Conservation (phyloP, 2,329 filamentous ascomycete genomes). For the Fusarium buxicola region DNA sequence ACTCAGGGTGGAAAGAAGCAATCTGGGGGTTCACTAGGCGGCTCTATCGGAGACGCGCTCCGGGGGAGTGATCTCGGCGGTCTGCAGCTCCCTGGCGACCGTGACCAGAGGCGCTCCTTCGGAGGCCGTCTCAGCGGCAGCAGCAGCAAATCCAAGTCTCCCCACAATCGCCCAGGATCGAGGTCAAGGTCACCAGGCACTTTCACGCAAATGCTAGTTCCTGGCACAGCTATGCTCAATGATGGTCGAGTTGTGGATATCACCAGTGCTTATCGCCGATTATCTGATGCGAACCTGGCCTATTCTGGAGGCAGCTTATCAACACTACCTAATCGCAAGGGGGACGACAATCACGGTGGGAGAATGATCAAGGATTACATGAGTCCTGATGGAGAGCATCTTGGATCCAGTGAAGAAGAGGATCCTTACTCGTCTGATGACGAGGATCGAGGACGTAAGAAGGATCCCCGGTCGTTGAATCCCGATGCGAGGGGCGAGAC, state of each 20-base stretch:
- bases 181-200: constrained; percentile 54
- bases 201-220: constrained; percentile 43
- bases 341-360: constrained; percentile 56
- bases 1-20: constrained; percentile 57
- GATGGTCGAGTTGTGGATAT: constrained; percentile 74
- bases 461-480: constrained; percentile 60
- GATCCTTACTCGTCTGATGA: constrained; percentile 73
- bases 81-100: constrained; percentile 61
- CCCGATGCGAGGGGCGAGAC: constrained; percentile 53
- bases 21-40: constrained; percentile 56
- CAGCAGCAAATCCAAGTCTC: constrained; percentile 63
- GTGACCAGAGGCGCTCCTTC: constrained; percentile 56
- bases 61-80: constrained; percentile 62
- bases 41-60: constrained; percentile 64
- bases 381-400: constrained; percentile 73
- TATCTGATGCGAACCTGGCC: constrained; percentile 78
- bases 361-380: constrained; percentile 77
- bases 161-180: constrained; percentile 59
- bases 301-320: constrained; percentile 73
- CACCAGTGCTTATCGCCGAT: constrained; percentile 74
- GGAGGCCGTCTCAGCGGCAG: constrained; percentile 53
- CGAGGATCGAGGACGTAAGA: constrained; percentile 73
- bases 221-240: constrained; percentile 63
- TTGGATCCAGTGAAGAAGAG: constrained; percentile 78
- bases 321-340: constrained; percentile 68